phyloP scores from a whole-genome alignment of 2,329 filamentous ascomycete species.

The Lasiodiplodia theobromae region DNA sequence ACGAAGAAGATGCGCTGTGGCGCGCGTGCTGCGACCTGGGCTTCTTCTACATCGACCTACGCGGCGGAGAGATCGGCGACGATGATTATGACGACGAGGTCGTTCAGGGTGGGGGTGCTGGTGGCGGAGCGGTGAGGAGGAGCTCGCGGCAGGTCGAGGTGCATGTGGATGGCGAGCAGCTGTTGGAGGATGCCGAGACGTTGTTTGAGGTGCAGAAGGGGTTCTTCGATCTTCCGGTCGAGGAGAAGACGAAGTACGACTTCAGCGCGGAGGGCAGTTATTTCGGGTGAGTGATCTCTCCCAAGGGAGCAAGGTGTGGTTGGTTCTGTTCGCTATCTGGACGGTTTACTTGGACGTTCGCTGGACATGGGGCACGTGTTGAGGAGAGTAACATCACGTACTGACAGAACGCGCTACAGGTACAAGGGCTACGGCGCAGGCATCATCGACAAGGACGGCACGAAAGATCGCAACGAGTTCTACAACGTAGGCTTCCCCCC shows the following conservation, averaged over 20 bases:
- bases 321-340: neutral
- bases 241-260: constrained; percentile 64
- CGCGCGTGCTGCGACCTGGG: constrained; percentile 57
- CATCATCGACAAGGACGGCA: constrained; percentile 57
- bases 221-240: constrained; percentile 57
- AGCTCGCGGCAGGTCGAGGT: constrained; percentile 22
- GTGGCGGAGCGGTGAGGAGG: constrained; percentile 1
- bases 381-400: neutral
- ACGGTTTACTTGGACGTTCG: neutral
- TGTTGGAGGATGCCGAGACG: constrained; percentile 43
- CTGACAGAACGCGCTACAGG: neutral
- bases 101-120: neutral
- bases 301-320: neutral
- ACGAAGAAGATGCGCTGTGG: constrained; percentile 49
- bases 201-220: constrained; percentile 55
- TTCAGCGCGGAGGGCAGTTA: constrained; percentile 59
- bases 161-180: constrained; percentile 43
- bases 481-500: constrained; percentile 55
- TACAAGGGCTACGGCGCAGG: constrained; percentile 57
- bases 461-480: constrained; percentile 60
- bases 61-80: constrained; percentile 27
- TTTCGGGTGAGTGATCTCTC: constrained; percentile 48
- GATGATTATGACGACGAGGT: constrained; percentile 2
- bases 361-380: neutral
- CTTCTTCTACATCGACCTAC: constrained; percentile 65